Percentiles rank a stretch among this genome's conserved stretches.
Evolutionary conservation across 83 land plant genomes (phyloP).

Genomic region (Picea mariana): DNA sequence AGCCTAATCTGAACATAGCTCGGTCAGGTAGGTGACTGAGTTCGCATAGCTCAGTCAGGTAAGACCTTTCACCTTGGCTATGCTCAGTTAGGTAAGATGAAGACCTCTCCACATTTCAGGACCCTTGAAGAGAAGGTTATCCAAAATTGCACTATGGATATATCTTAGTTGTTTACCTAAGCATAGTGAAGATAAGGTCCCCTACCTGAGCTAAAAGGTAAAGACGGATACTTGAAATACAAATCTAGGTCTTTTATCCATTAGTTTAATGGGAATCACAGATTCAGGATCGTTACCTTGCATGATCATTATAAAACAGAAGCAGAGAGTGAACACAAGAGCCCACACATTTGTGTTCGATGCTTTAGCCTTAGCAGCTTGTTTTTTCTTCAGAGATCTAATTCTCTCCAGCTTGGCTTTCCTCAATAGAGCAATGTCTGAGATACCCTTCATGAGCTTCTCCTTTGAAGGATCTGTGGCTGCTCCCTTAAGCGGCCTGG

Average conservation of each 20-base stretch:
- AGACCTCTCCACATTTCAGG: too few relatives aligned
- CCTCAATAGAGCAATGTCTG: constrained; percentile 41
- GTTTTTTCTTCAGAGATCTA: constrained; percentile 41
- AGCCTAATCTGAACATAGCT: too few relatives aligned
- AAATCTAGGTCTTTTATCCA: not conserved
- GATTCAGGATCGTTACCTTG: constrained; percentile 32
- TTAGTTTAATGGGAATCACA: not conserved
- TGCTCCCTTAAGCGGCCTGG: constrained; percentile 34
- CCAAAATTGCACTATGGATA: too few relatives aligned
- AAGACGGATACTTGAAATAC: too few relatives aligned
- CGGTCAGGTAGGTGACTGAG: too few relatives aligned
- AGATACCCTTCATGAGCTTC: constrained; percentile 33
- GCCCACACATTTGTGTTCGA: constrained; percentile 26
- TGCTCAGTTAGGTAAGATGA: too few relatives aligned
- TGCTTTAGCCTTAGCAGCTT: constrained; percentile 27
- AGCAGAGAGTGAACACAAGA: constrained; percentile 35
- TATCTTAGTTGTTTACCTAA: too few relatives aligned
- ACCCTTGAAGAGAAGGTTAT: too few relatives aligned
- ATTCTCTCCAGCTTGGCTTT: constrained; percentile 40
- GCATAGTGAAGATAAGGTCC: too few relatives aligned
- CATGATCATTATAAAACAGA: constrained; percentile 35
- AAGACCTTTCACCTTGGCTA: too few relatives aligned
- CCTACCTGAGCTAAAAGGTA: too few relatives aligned
- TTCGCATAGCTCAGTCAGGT: too few relatives aligned
- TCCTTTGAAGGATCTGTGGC: constrained; percentile 38